Base-by-base conservation (phyloP, 2,329 filamentous ascomycete species). In the Alternaria postmessia region DNA sequence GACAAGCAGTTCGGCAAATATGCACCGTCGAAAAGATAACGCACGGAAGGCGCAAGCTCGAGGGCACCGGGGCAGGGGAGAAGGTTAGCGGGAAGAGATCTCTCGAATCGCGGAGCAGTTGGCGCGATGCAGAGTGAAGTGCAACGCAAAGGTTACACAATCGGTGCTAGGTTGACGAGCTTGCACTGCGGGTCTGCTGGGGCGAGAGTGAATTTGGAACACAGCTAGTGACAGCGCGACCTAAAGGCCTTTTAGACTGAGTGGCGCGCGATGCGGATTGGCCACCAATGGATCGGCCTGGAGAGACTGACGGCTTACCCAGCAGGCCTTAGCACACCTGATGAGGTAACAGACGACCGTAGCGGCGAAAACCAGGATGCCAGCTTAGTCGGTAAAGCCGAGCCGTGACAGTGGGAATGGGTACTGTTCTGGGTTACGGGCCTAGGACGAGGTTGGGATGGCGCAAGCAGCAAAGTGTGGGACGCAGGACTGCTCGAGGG, bases 1-100 rank as follows among this genome's bases (percentile, higher is more conserved):
- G 72, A 78, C 73, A 73, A 70, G 73, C 64, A 66, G 73, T 75
- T 77, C 76, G 78, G 78, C 75, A 79, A 73, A 75, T 77, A 73
- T 70, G 71, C 74, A 73, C 75, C 73, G 75, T 73, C 70, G 60
- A 67, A 64, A 70, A 75, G 75, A 78, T 77, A 76, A 76, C 71
- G 73, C 74, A 75, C 74, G 69, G 69, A 74, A 77, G 70, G 71
- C 70, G 72, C 72, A 76, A 69, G 71, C 67, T 75, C 68, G 68
- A 75, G 66, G 63, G 63, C 66, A 68, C 64, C 62, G 65, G 69
- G 71, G 65, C 64, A 71, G 68, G 71, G 70, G 67, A 55, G 63
- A 51, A 49, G 53, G 64, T 59, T 64, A 67, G 68, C 63, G 68
- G 64, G 57, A 54, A 49, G 62, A 54, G 61, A 58, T 66, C 62